Conservation (phyloP, 805 yeast genomes). For the Wickerhamomyces ciferrii region DNA sequence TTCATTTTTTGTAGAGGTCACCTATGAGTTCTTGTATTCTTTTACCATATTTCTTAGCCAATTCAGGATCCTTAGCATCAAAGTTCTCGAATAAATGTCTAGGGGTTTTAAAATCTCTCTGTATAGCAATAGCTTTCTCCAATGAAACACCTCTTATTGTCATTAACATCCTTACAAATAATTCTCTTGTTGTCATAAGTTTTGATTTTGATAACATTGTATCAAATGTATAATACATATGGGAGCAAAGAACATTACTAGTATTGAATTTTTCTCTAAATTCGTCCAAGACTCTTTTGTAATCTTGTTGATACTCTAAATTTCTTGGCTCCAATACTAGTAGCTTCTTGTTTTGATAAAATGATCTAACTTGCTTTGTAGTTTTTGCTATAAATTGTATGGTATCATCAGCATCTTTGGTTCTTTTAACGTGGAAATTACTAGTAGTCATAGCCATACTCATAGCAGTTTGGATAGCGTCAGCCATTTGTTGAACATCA, state of each 20-base stretch:
- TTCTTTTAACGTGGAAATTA: conserved; percentile 61
- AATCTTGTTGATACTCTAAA: conserved; percentile 46
- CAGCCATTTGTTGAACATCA: conserved; percentile 43
- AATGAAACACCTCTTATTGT: conserved; percentile 74
- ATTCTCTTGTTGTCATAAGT: conserved; percentile 66
- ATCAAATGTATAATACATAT: conserved; percentile 52
- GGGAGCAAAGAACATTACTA: conserved; percentile 32
- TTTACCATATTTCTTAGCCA: conserved; percentile 25
- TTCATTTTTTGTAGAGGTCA: conserved; percentile 5
- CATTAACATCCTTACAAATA: conserved; percentile 73
- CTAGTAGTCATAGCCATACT: conserved; percentile 63
- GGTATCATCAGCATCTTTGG: conserved; percentile 72
- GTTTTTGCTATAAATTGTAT: conserved; percentile 49
- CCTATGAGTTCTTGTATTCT: conserved; percentile 16
- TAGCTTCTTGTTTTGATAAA: conserved; percentile 33
- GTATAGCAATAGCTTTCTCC: conserved; percentile 81
- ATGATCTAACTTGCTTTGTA: conserved; percentile 37
- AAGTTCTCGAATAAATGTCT: conserved; percentile 47
- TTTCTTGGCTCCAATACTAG: conserved; percentile 48
- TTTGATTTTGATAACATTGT: conserved; percentile 65
- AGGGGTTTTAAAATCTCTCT: conserved; percentile 69
- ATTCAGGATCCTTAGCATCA: conserved; percentile 16
- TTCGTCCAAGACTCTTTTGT: conserved; percentile 30
- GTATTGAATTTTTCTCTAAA: conserved; percentile 43
- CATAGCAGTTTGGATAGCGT: conserved; percentile 72